These are phyloP conservation scores for Tirmania nivea DNA, from an alignment of 495 filamentous ascomycete species.

Conservation along the genomic window DNA sequence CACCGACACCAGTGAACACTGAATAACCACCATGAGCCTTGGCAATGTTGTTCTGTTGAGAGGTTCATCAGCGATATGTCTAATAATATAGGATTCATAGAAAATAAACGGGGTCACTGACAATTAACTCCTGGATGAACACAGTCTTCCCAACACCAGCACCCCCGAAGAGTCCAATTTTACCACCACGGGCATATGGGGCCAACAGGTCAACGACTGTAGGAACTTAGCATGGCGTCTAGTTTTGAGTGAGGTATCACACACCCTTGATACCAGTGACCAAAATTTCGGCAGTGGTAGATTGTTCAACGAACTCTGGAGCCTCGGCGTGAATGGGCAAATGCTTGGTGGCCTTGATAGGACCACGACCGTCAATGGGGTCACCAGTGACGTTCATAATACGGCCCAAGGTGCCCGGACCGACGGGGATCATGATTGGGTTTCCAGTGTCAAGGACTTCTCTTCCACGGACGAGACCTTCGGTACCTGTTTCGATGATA, in stretches of 20 bases:
- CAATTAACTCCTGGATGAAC: conserved; percentile 98
- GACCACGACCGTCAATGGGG: conserved; percentile 97
- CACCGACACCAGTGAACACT: conserved; percentile 98
- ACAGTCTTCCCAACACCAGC: conserved; percentile 99
- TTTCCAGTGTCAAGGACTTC: conserved; percentile 69
- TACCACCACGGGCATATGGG: conserved; percentile 99
- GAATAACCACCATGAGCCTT: conserved; percentile 99
- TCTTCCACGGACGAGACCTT: conserved; percentile 87
- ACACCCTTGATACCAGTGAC: conserved; percentile 88
- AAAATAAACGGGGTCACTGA: not conserved
- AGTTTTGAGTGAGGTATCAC: conserved; percentile 3
- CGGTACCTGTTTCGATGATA: conserved; percentile 52
- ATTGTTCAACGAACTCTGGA: conserved; percentile 78
- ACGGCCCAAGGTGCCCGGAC: conserved; percentile 81
- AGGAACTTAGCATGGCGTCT: conserved; percentile 3
- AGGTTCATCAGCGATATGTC: conserved; percentile 18
- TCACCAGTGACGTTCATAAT: conserved; percentile 99
- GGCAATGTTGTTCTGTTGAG: conserved; percentile 77
- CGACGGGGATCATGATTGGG: conserved; percentile 95
- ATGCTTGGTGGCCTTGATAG: conserved; percentile 75
- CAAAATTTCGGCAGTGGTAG: conserved; percentile 83
- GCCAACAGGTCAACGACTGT: conserved; percentile 85
- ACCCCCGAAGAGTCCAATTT: conserved; percentile 99
- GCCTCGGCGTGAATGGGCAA: conserved; percentile 86
- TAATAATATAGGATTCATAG: not conserved